Percentiles rank a stretch among this genome's conserved stretches.
Evolutionary conservation across 2,329 filamentous ascomycete genomes (phyloP).

Genomic region (Furcasterigmium furcatum): DNA sequence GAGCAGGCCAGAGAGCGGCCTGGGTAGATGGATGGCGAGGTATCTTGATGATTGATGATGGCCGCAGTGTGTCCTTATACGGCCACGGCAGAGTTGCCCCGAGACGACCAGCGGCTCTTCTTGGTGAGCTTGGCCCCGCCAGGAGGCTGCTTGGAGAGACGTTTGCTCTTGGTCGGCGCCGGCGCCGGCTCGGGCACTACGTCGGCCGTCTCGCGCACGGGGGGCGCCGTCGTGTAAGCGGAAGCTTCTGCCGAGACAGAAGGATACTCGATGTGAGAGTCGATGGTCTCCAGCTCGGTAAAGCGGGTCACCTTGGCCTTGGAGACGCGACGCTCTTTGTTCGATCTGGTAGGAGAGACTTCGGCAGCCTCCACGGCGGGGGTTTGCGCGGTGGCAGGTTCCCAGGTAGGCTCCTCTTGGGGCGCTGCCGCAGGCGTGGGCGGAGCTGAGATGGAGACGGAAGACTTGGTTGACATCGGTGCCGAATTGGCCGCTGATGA

Average conservation of each 20-base stretch:
- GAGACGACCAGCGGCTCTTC: slow-evolving; percentile 25
- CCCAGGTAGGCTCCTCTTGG: not conserved
- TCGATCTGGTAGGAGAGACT: slow-evolving; percentile 1
- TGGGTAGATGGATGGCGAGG: too few species aligned
- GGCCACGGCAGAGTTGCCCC: slow-evolving; percentile 20
- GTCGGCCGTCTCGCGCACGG: slow-evolving; percentile 3
- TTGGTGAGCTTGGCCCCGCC: slow-evolving; percentile 20
- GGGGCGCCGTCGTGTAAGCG: not conserved
- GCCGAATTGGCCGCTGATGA: slow-evolving; percentile 10
- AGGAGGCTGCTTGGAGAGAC: slow-evolving; percentile 23
- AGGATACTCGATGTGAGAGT: slow-evolving; percentile 17
- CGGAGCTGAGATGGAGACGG: slow-evolving; percentile 8
- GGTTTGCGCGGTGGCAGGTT: not conserved
- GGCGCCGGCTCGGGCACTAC: slow-evolving; percentile 3
- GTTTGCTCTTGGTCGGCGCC: slow-evolving; percentile 16
- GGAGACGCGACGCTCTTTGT: slow-evolving; percentile 15
- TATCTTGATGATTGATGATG: too few species aligned
- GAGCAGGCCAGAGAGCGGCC: too few species aligned
- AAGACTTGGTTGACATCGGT: slow-evolving; percentile 9
- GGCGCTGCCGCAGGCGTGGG: slow-evolving; percentile 9
- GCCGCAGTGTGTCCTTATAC: slow-evolving; percentile 12
- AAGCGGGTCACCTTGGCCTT: slow-evolving; percentile 21
- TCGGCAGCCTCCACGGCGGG: too few species aligned
- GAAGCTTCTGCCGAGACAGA: not conserved
- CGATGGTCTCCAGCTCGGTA: slow-evolving; percentile 24